Base-by-base conservation (phyloP, 2,329 filamentous ascomycete genomes). In the Penicillium sp. region DNA sequence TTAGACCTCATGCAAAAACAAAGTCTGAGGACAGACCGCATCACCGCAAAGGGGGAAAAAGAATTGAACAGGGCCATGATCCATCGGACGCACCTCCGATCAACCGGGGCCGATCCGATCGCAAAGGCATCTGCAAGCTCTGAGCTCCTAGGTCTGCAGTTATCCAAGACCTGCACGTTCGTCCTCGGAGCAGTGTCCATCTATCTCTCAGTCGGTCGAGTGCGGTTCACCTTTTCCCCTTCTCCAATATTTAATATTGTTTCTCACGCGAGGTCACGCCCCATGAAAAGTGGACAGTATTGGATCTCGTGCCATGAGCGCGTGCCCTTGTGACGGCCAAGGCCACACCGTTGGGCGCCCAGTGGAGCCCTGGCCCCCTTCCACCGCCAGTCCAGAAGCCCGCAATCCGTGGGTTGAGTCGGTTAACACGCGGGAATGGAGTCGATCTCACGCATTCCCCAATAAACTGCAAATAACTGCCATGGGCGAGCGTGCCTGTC, bases 371-470 rank as follows among this genome's bases (percentile, higher is more conserved):
- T 43, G 35, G 16, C 41, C 53, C 22, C n/a, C 35, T 43, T 50
- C 55, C 49, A 33, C 24, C 53, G 35, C 33, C 41, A 47, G 41
- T 41, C 54, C 47, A 47, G 39, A 46, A 46, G 43, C 43, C 43
- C 43, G 13, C 44, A 47, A 40, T 60, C 47, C 43, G 54, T 60
- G 53, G 55, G 47, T 60, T 64, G 64, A 66, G 54, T 60, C 50
- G 55, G 47, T 60, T 64, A 63, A 66, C 64, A 66, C 65, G 58
- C 63, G 63, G 63, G 58, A 63, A 63, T 66, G 61, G 61, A 62
- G 62, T 56, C 60, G 35, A 66, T 65, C 60, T 64, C 63, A 66
- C 63, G 57, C 57, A 65, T 44, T 43, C 43, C 52, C 49, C 9
- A 33, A 49, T 33, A 13, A 33, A 49, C 46, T 35, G 46, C 46